These are phyloP conservation scores for Chamaenerion angustifolium DNA, from an alignment of 345 rosid genomes.

Conservation along the genomic window DNA sequence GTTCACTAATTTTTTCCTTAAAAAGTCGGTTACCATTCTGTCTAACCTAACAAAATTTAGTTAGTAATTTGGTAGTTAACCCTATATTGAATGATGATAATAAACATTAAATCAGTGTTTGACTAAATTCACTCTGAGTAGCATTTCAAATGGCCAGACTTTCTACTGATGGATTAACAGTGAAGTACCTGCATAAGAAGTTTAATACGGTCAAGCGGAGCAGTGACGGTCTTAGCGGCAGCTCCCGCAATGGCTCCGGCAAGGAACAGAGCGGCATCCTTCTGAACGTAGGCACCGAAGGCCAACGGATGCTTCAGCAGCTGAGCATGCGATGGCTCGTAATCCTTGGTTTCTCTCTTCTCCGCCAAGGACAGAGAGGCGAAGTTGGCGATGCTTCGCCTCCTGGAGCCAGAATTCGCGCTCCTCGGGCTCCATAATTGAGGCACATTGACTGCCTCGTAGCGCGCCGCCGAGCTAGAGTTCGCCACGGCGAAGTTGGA, in stretches of 20 bases:
- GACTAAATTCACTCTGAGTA: no score
- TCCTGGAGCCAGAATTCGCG: constrained; percentile 3
- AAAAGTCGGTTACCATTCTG: no score
- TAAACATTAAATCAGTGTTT: no score
- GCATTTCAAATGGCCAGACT: no score
- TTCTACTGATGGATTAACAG: background rate
- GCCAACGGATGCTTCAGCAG: constrained; percentile 68
- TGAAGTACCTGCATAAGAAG: constrained; percentile 78
- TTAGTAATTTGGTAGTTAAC: no score
- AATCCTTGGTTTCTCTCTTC: constrained; percentile 30
- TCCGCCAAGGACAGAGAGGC: constrained; percentile 54
- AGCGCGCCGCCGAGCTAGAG: constrained; percentile 13
- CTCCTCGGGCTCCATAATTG: constrained; percentile 9
- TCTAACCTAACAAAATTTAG: no score
- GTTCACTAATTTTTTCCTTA: no score
- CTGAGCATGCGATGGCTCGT: constrained; percentile 51
- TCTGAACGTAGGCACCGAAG: constrained; percentile 47
- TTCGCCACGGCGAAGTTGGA: constrained; percentile 16
- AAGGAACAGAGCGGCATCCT: constrained; percentile 59
- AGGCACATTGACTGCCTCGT: constrained; percentile 8
- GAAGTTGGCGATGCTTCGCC: constrained; percentile 24
- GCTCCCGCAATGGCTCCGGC: constrained; percentile 97
- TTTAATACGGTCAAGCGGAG: constrained; percentile 94
- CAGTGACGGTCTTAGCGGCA: constrained; percentile 85
- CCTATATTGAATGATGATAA: no score